Percentiles rank a stretch among this genome's conserved stretches.
These are phyloP conservation scores for Fagopyrum homotropicum DNA, from an alignment of 148 eudicot species.

Conservation along the genomic window DNA sequence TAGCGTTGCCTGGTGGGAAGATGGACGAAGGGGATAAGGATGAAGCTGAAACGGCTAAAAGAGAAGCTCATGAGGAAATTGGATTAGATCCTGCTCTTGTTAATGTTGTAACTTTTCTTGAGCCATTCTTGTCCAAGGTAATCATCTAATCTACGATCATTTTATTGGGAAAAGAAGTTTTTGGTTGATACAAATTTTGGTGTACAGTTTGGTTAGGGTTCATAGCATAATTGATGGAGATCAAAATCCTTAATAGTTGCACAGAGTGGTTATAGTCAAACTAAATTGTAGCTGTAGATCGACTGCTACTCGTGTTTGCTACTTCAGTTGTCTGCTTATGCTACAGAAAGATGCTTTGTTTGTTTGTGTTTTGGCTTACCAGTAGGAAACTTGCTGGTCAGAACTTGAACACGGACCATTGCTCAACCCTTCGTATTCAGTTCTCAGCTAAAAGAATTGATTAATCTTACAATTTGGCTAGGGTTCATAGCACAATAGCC, in stretches of 20 bases:
- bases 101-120: slow-evolving; percentile 56
- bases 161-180: background rate
- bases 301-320: too few species aligned
- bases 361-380: too few species aligned
- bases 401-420: too few species aligned
- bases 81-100: slow-evolving; percentile 84
- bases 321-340: too few species aligned
- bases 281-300: too few species aligned
- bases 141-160: background rate
- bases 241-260: too few species aligned
- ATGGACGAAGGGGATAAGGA: slow-evolving; percentile 63
- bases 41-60: slow-evolving; percentile 67
- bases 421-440: too few species aligned
- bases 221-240: background rate
- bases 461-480: too few species aligned
- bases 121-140: slow-evolving; percentile 77
- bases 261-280: background rate
- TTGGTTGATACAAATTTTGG: background rate
- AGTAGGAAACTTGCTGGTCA: too few species aligned
- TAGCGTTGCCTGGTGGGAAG: slow-evolving; percentile 89
- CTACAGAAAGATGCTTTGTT: too few species aligned
- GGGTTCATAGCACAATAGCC: too few species aligned
- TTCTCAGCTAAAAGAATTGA: too few species aligned
- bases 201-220: background rate
- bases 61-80: slow-evolving; percentile 93